These are phyloP conservation scores for Fusarium nisikadoi DNA, from an alignment of 2,329 filamentous ascomycete species.

Conservation along the genomic window DNA sequence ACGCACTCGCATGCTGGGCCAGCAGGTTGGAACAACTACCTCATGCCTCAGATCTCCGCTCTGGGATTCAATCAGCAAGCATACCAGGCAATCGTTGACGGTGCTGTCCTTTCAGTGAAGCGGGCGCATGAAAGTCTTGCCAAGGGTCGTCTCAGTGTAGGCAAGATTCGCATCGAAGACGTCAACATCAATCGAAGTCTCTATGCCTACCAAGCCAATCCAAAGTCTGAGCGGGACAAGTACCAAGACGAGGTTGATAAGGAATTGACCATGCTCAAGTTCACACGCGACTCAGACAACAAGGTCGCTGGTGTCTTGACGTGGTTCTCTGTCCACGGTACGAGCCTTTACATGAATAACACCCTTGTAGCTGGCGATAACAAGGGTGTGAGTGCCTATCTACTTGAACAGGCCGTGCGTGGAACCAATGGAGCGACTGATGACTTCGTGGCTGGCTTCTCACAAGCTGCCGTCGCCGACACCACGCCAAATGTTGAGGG, in stretches of 20 bases:
- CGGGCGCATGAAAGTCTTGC: not conserved
- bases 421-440: not conserved
- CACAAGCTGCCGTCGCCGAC: not conserved
- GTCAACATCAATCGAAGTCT: slow-evolving; percentile 17
- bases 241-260: slow-evolving; percentile 9
- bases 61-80: slow-evolving; percentile 2
- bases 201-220: not conserved
- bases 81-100: slow-evolving; percentile 1
- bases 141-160: slow-evolving; percentile 1
- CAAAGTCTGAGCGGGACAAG: not conserved
- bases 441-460: not conserved
- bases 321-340: not conserved
- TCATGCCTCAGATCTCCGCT: slow-evolving; percentile 12
- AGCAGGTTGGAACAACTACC: slow-evolving; percentile 11
- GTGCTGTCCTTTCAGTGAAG: not conserved
- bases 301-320: not conserved
- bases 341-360: slow-evolving; percentile 11
- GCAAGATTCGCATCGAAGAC: slow-evolving; percentile 2
- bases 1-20: not conserved
- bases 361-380: slow-evolving; percentile 3
- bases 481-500: slow-evolving; percentile 9
- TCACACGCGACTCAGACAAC: not conserved
- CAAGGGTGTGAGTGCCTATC: slow-evolving; percentile 5
- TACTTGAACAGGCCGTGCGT: not conserved
- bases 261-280: slow-evolving; percentile 13